These are phyloP conservation scores for Mycosarcoma maydis DNA, from an alignment of 1,284 basidiomycete species.

Conservation along the genomic window DNA sequence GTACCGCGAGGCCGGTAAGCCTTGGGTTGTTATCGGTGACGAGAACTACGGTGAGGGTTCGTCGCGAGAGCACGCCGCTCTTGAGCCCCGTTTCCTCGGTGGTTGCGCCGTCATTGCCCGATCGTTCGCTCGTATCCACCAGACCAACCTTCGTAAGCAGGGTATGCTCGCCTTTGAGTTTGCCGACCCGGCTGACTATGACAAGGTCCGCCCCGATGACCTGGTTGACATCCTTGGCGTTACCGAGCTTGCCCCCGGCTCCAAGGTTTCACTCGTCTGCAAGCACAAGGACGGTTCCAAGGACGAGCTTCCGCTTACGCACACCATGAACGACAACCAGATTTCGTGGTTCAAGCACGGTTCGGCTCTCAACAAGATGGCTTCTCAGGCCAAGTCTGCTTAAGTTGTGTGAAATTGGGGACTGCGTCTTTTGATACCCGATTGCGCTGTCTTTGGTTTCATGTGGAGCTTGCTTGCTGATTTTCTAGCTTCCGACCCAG, in stretches of 20 bases:
- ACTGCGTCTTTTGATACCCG: too few species aligned
- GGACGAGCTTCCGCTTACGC: constrained; percentile 62
- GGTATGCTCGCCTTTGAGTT: constrained; percentile 65
- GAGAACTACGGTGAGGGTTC: constrained; percentile 97
- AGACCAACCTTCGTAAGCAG: constrained; percentile 86
- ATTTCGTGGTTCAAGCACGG: constrained; percentile 66
- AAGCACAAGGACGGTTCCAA: constrained; percentile 64
- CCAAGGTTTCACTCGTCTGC: constrained; percentile 57
- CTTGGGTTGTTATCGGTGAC: constrained; percentile 88
- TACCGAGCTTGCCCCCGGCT: constrained; percentile 61
- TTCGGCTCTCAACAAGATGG: constrained; percentile 65
- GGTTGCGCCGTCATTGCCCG: constrained; percentile 93
- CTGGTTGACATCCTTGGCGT: constrained; percentile 61
- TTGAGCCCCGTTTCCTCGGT: constrained; percentile 96
- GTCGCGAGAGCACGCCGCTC: constrained; percentile 95
- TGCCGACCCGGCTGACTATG: constrained; percentile 63
- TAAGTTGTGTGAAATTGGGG: too few species aligned
- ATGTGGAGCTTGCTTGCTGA: too few species aligned
- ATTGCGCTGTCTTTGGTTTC: too few species aligned
- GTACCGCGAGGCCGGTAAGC: constrained; percentile 88
- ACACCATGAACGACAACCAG: constrained; percentile 66
- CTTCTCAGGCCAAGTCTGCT: constrained; percentile 50
- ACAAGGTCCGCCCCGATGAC: constrained; percentile 62
- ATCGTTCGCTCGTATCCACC: constrained; percentile 98
- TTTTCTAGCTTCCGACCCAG: too few species aligned